A percentile compares a stretch with the other conserved stretches of the same genome.
These are phyloP conservation scores for Tuber borchii DNA, from an alignment of 495 filamentous ascomycete genomes.

Conservation along the genomic window DNA sequence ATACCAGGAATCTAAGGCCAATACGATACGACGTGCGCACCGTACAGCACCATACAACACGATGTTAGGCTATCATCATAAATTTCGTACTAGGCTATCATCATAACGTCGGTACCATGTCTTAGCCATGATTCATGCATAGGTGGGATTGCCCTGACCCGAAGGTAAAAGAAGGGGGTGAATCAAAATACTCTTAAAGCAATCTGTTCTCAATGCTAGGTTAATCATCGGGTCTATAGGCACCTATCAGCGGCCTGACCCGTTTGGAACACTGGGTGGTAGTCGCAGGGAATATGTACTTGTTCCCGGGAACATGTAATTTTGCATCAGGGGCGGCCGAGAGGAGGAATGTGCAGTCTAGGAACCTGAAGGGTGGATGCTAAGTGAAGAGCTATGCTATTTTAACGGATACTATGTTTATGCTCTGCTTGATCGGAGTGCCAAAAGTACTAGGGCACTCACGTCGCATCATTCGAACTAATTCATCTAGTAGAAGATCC, in stretches of 20 bases:
- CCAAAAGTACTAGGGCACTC: background rate
- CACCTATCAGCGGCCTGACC: no score
- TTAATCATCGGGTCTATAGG: no score
- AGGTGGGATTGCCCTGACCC: background rate
- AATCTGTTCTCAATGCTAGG: no score
- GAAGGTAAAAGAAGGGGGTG: background rate
- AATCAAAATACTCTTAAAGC: no score
- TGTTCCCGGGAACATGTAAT: no score
- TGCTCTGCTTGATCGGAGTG: no score
- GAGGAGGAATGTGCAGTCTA: background rate
- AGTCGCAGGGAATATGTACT: background rate
- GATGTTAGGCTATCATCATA: background rate
- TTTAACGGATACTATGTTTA: no score
- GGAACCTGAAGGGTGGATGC: background rate
- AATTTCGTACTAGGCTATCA: background rate
- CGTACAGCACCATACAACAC: no score
- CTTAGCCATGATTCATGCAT: background rate
- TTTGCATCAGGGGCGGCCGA: background rate
- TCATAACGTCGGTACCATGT: background rate
- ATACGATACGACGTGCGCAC: background rate
- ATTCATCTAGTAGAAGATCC: background rate
- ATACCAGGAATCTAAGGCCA: background rate
- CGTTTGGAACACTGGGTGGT: background rate
- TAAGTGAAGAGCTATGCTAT: background rate
- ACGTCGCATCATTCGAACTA: background rate